Base-by-base conservation (phyloP, 345 rosid genomes). In the Chamaenerion angustifolium region DNA sequence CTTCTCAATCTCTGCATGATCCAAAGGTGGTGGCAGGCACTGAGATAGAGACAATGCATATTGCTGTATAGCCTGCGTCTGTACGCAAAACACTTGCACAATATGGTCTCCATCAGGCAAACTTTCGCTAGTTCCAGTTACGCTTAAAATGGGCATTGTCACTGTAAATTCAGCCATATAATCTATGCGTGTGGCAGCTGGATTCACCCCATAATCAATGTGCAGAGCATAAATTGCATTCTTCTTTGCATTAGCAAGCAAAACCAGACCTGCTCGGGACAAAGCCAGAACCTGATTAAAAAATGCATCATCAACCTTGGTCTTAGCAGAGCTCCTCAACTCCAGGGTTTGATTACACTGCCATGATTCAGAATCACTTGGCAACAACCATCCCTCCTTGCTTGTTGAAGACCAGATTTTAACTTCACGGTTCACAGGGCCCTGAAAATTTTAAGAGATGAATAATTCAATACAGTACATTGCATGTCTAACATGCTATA, bases 51-150 rank as follows among this genome's bases (percentile, higher is more conserved):
- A 77, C 72, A 83, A 59, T 17, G 88, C 78, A 72, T 83, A 83
- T 62, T 77, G 87, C 59, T 83, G 93, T 54, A 83, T 83, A 49
- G 93, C 93, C 59, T 71, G 79, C n/a, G 88, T 80, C 52, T 83
- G 93, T 16, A 83, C 79, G 14, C 93, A 83, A 58, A 77, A 83
- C 15, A 83, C 72, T 67, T 83, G 93, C 8, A 77, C 77, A 19
- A 76, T 57, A 54, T 62, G 72, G 43, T 77, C 79, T 45, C 81
- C 90, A 58, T 76, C 72, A 7, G 74, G 51, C 40, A 71, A 59
- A 69, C 75, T 59, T 54, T 83, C 88, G 60, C 88, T 83, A 18
- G 85, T 80, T 50, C 81, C 85, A 16, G 93, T 80, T 16, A 83
- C 69, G 61, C 93, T 80, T 73, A 83, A 59, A 55, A 83, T 83